Base-by-base conservation (phyloP, 1,284 basidiomycete genomes). In the Apiotrichum domesticum region DNA sequence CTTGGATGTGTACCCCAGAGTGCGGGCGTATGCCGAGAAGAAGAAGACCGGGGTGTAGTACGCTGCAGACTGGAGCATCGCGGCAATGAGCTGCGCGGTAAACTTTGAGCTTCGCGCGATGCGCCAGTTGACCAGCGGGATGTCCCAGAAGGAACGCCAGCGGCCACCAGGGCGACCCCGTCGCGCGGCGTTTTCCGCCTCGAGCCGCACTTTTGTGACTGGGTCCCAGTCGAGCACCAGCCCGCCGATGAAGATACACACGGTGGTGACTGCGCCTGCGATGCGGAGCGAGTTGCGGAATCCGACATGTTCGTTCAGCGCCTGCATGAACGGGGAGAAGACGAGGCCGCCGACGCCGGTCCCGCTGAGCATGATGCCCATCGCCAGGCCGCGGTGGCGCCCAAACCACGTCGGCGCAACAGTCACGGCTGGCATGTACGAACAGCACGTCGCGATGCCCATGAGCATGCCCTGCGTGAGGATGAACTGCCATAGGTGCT, bases 1-100 rank as follows among this genome's bases (percentile, higher is more conserved):
- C 11, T 35, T 41, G 4, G 63, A 46, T 1, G 35, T 54, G 53
- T 61, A 66, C 0, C 63, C 63, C 2, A 70, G 59, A 6, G 63
- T 66, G 3, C 61, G 52, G 2, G 69, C 67, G 49, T 69, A 69
- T 3, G 67, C 59, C 9, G 67, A 32, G 47, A 70, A 66, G 61
- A 69, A 70, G 62, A 67, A 70, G 14, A 69, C 58, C 10, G 69
- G 69, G 3, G 66, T 63, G 47, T 66, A 70, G 54, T 70, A 70
- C n/a, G 62, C 67, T 3, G 66, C 62, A 6, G 54, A 39, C 53
- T 70, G 69, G 11, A 66, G 43, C 6, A 57, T 37, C 0, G 61
- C 45, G 8, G 56, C 63, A 14, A 68, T 2, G 14, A 65, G 51
- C 54, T 70, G 66, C 5, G 57, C 62, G 32, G 48, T 32, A 48